phyloP scores from a whole-genome alignment of 192 early-diverging fungal genomes.

The Rhizoclosmatium globosum region DNA sequence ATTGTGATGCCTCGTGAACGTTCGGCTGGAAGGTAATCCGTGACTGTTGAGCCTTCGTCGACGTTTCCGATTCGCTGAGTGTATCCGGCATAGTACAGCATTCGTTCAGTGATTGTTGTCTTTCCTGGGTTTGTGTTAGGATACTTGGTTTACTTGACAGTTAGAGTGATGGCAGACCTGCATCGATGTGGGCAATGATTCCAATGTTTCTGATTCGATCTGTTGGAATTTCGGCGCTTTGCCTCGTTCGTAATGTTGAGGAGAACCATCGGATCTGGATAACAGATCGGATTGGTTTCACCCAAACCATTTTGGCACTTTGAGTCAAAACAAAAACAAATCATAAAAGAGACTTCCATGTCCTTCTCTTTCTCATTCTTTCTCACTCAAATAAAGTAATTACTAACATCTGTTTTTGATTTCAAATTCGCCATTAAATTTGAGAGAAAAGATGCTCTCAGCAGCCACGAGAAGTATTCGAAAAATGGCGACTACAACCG shows the following conservation, averaged over 20 bases:
- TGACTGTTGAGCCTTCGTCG: slow-evolving; percentile 92
- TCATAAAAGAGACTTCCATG: too few relatives aligned
- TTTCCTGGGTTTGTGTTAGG: slow-evolving; percentile 51
- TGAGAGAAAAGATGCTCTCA: too few relatives aligned
- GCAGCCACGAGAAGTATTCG: too few relatives aligned
- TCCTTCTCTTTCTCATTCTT: too few relatives aligned
- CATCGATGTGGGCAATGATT: slow-evolving; percentile 93
- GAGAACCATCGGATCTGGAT: neutral
- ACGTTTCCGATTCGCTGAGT: slow-evolving; percentile 90
- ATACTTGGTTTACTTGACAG: too few relatives aligned
- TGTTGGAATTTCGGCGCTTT: neutral
- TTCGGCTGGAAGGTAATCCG: slow-evolving; percentile 90
- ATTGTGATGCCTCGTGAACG: slow-evolving; percentile 95
- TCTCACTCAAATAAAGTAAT: too few relatives aligned
- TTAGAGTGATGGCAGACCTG: slow-evolving; percentile 30
- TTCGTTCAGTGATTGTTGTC: slow-evolving; percentile 97
- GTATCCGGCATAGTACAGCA: slow-evolving; percentile 94
- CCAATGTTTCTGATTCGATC: slow-evolving; percentile 10
- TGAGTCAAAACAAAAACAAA: too few relatives aligned
- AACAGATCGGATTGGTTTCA: neutral
- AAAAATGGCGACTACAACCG: too few relatives aligned
- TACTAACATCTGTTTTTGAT: too few relatives aligned
- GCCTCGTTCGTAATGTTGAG: neutral
- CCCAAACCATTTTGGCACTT: too few relatives aligned
- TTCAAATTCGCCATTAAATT: too few relatives aligned